Evolutionary conservation across 1,284 basidiomycete species (phyloP).

Genomic region (Puccinia polysora): DNA sequence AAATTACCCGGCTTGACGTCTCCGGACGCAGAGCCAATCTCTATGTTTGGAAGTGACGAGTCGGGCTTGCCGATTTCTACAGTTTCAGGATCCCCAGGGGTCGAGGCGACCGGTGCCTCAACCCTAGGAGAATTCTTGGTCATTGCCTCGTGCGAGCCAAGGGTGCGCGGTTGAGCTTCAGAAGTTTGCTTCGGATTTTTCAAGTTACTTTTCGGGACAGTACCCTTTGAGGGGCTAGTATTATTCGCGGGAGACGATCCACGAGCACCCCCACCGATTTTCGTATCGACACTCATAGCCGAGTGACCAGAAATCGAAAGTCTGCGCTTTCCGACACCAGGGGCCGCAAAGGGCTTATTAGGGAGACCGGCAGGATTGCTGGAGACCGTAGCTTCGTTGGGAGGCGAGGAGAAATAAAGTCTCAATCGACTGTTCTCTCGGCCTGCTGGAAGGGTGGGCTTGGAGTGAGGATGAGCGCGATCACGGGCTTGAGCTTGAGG

Average conservation of each 20-base stretch:
- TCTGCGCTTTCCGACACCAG: slow-evolving; percentile 7
- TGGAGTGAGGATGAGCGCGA: background rate
- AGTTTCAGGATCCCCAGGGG: background rate
- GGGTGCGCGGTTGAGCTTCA: background rate
- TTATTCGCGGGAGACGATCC: background rate
- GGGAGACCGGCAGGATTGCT: slow-evolving; percentile 12
- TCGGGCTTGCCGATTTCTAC: background rate
- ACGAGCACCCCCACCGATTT: too few species aligned
- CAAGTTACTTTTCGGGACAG: background rate
- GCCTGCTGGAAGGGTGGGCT: slow-evolving; percentile 42
- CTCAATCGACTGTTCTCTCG: slow-evolving; percentile 50
- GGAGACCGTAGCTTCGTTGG: slow-evolving; percentile 38
- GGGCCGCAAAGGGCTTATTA: slow-evolving; percentile 1
- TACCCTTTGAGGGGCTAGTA: background rate
- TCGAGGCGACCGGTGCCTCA: background rate
- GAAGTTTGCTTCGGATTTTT: background rate
- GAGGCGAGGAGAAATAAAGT: slow-evolving; percentile 50
- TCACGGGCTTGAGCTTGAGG: background rate
- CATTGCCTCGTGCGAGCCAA: background rate
- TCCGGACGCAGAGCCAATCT: background rate
- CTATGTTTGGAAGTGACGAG: background rate
- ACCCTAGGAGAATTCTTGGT: background rate
- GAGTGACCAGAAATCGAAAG: slow-evolving; percentile 39
- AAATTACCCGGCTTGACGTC: slow-evolving; percentile 13
- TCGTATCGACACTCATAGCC: slow-evolving; percentile 13